Base-by-base conservation (phyloP, 768 basidiomycete species). In the Mycena rebaudengoi region DNA sequence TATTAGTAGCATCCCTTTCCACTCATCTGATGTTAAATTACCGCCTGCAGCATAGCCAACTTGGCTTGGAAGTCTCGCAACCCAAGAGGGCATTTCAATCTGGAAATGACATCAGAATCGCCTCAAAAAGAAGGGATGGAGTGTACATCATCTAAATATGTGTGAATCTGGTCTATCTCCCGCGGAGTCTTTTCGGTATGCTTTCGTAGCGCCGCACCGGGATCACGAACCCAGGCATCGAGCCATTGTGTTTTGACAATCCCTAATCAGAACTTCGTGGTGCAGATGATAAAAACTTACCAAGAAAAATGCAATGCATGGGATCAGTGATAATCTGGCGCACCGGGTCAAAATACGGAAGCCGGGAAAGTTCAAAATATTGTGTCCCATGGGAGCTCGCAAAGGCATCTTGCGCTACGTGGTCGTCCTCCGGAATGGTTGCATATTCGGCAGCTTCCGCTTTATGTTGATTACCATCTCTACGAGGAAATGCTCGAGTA, bases 281-380 rank as follows among this genome's bases (percentile, higher is more conserved):
- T 5, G 20, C 12, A 3, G 50, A 35, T 4, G 4, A 6, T 3
- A 45, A 37, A 14, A 16, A 45, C 44, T 5, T 30, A 46, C 56
- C 56, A 16, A 58, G 56, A 30, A 58, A 58, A 6, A 58, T 29
- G 20, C 45, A 48, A 28, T 75, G 71, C 74, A 75, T 75, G 1
- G 72, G 75, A 48, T 75, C 74, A 20, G 73, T 64, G 8, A 75
- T 57, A 5, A 69, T 66, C 59, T 71, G 70, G 4, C 54, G 49
- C 12, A 68, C 21, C 0, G 67, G 41, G 49, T 76, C 60, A 23
- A 75, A 75, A 49, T 76, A 76, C 0, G 70, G 60, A 3, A 76
- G 65, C 10, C 64, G 57, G 16, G 56, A 52, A 2, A 74, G 41
- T 28, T 75, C 68, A 18, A 53, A 58, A 50, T 66, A 76, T 14